A percentile compares a stretch with the other conserved stretches of the same genome.
Conservation (phyloP, 768 basidiomycete genomes). For the Leccinellum albellum region DNA sequence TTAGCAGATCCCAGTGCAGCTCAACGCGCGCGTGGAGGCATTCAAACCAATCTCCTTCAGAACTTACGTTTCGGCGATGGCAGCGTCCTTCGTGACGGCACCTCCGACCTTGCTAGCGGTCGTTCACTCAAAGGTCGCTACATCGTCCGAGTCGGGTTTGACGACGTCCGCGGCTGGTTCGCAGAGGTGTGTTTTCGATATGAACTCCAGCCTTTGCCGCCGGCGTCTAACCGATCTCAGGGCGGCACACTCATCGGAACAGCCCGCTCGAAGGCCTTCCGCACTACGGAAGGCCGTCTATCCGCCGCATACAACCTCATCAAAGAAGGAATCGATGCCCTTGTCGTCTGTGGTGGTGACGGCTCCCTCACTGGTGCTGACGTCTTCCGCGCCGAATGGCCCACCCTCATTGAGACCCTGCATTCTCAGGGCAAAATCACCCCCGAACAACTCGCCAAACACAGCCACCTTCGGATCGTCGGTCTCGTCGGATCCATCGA, state of each 20-base stretch:
- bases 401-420: conserved; percentile 70
- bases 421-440: conserved; percentile 72
- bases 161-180: conserved; percentile 96
- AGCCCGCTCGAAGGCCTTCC: conserved; percentile 79
- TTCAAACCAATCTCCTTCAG: conserved; percentile 46
- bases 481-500: conserved; percentile 99
- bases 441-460: conserved; percentile 61
- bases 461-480: conserved; percentile 89
- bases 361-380: conserved; percentile 97
- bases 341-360: conserved; percentile 97
- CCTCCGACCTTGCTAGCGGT: conserved; percentile 63
- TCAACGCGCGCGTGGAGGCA: conserved; percentile 15
- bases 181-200: conserved; percentile 57
- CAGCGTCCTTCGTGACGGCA: conserved; percentile 72
- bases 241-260: conserved; percentile 97
- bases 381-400: conserved; percentile 92
- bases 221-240: conserved; percentile 33
- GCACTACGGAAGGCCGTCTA: conserved; percentile 84
- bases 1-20: conserved; percentile 26
- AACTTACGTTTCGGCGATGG: conserved; percentile 85
- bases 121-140: conserved; percentile 84
- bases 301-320: conserved; percentile 87
- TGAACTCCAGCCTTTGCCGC: neutral
- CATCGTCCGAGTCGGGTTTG: conserved; percentile 96
- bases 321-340: conserved; percentile 94